Evolutionary conservation across 257 asterid species (phyloP).

Genomic region (Plantago elongata): DNA sequence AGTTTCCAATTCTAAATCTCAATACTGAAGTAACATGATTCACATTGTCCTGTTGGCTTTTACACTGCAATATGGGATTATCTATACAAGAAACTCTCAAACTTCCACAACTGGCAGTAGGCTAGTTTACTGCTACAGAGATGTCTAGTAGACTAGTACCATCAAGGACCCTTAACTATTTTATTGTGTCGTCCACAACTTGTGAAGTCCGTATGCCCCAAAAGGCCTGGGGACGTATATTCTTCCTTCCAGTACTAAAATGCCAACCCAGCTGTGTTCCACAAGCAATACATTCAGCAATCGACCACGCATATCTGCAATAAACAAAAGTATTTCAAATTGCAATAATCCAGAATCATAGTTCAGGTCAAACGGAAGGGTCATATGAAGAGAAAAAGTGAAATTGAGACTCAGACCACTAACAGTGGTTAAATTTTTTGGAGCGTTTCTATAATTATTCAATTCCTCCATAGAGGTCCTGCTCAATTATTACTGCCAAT

Average conservation of each 20-base stretch:
- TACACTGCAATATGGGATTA: too few relatives aligned
- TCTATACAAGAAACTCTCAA: too few relatives aligned
- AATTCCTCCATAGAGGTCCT: too few relatives aligned
- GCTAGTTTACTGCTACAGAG: constrained; percentile 12
- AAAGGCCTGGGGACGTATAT: constrained; percentile 68
- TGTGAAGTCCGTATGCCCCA: constrained; percentile 95
- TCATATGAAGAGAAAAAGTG: not conserved
- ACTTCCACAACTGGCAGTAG: not conserved
- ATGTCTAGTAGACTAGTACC: not conserved
- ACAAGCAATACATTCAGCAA: constrained; percentile 75
- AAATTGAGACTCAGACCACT: not conserved
- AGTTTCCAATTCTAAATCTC: too few relatives aligned
- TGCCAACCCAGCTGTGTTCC: constrained; percentile 87
- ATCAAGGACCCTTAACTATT: not conserved
- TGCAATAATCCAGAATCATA: constrained; percentile 1
- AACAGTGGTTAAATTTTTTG: too few relatives aligned
- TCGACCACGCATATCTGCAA: constrained; percentile 89
- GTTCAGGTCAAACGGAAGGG: constrained; percentile 7
- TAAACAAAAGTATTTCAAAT: constrained; percentile 9
- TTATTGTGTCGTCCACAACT: constrained; percentile 51
- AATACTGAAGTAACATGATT: too few relatives aligned
- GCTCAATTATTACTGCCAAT: too few relatives aligned
- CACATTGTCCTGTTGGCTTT: too few relatives aligned
- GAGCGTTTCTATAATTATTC: too few relatives aligned
- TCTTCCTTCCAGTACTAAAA: constrained; percentile 62